phyloP scores from a whole-genome alignment of 805 yeast genomes.

The Zygosaccharomyces lentus region DNA sequence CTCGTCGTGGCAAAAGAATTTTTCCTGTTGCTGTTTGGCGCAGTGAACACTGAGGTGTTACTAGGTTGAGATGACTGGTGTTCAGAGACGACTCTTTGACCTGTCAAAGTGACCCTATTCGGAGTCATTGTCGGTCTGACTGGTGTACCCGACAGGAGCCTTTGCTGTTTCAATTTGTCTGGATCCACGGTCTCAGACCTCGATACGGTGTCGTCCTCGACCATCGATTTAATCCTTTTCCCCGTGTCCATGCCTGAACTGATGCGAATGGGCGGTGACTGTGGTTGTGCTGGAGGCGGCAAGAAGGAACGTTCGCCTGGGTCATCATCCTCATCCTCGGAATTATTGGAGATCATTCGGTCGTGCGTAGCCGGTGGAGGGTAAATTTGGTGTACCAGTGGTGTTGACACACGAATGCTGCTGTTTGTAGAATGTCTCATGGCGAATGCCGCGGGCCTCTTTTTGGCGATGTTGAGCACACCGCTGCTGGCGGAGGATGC shows the following conservation, averaged over 20 bases:
- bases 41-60: slow-evolving; percentile 16
- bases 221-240: slow-evolving; percentile 30
- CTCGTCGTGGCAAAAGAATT: slow-evolving; percentile 28
- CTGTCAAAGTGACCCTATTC: slow-evolving; percentile 25
- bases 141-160: slow-evolving; percentile 34
- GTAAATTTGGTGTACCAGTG: slow-evolving; percentile 39
- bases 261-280: slow-evolving; percentile 37
- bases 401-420: slow-evolving; percentile 37
- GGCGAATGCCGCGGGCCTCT: slow-evolving; percentile 18
- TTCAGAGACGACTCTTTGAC: slow-evolving; percentile 32
- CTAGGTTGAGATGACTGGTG: slow-evolving; percentile 15
- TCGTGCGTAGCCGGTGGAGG: slow-evolving; percentile 26
- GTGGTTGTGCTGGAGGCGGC: slow-evolving; percentile 38
- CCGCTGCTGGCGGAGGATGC: slow-evolving; percentile 13
- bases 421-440: slow-evolving; percentile 11
- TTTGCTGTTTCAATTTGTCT: slow-evolving; percentile 35
- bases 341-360: slow-evolving; percentile 24
- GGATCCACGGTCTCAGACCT: slow-evolving; percentile 38
- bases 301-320: slow-evolving; percentile 33
- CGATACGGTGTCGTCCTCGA: slow-evolving; percentile 37
- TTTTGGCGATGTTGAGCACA: slow-evolving; percentile 23
- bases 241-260: slow-evolving; percentile 34
- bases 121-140: slow-evolving; percentile 24
- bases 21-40: slow-evolving; percentile 8
- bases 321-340: slow-evolving; percentile 33